Evolutionary conservation across 2,329 filamentous ascomycete genomes (phyloP).

Genomic region (Fusarium sp.): DNA sequence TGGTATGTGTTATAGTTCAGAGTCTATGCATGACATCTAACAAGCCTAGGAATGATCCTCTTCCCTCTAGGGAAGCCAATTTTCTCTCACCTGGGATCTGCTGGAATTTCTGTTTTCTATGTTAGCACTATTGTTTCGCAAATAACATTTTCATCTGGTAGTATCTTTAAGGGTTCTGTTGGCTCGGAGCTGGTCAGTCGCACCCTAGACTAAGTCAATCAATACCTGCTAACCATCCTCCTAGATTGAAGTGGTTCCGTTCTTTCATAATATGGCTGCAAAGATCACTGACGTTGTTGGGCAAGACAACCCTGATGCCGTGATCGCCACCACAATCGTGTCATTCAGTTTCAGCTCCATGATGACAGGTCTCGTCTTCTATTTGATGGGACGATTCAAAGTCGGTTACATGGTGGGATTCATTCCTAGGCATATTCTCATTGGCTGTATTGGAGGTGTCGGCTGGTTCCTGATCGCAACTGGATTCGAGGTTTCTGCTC

Average conservation of each 20-base stretch:
- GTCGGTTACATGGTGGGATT: constrained; percentile 95
- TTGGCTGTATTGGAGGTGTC: constrained; percentile 96
- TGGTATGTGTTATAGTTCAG: constrained; percentile 56
- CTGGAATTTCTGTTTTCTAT: constrained; percentile 98
- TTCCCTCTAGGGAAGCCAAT: constrained; percentile 89
- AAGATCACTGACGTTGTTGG: constrained; percentile 84
- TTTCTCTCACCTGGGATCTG: constrained; percentile 85
- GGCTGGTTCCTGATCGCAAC: constrained; percentile 94
- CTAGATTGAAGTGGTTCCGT: constrained; percentile 94
- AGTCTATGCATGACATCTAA: constrained; percentile 12
- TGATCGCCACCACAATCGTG: constrained; percentile 93
- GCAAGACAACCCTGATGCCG: constrained; percentile 79
- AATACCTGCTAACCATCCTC: constrained; percentile 12
- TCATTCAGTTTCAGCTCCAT: constrained; percentile 91
- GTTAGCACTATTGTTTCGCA: constrained; percentile 96
- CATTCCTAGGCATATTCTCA: constrained; percentile 94
- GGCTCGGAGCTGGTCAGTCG: constrained; percentile 85
- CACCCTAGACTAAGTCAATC: background rate
- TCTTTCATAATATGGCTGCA: constrained; percentile 98
- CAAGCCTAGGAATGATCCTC: constrained; percentile 78
- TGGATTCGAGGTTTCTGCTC: constrained; percentile 90
- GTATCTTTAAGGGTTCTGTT: constrained; percentile 87
- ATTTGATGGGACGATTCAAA: constrained; percentile 84
- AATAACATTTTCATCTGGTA: constrained; percentile 85
- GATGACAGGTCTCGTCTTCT: constrained; percentile 90